Conservation (phyloP, 306 rosid species). For the Vigna trinervia region DNA sequence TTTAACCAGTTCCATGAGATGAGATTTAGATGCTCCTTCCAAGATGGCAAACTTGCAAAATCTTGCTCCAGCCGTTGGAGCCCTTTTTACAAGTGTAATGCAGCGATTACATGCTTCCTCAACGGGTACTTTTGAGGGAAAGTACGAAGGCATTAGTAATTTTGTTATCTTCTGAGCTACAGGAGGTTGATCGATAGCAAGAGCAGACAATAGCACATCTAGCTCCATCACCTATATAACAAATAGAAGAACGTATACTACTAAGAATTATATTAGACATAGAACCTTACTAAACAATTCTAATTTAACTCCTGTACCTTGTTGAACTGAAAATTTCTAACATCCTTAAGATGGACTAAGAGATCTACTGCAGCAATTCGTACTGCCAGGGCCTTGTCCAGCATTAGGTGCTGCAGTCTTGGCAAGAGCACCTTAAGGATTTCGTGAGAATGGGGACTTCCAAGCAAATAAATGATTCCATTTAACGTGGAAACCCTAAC, state of each 20-base stretch:
- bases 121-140: slow-evolving; percentile 70
- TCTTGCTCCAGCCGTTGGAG: slow-evolving; percentile 91
- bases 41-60: slow-evolving; percentile 72
- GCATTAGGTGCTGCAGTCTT: slow-evolving; percentile 77
- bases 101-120: slow-evolving; percentile 94
- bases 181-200: slow-evolving; percentile 73
- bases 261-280: slow-evolving; percentile 34
- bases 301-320: slow-evolving; percentile 55
- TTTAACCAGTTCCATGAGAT: slow-evolving; percentile 71
- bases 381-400: slow-evolving; percentile 62
- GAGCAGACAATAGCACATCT: slow-evolving; percentile 66
- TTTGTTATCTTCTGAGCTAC: slow-evolving; percentile 84
- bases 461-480: slow-evolving; percentile 80
- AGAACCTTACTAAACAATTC: slow-evolving; percentile 6
- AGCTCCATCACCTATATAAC: slow-evolving; percentile 70
- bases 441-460: slow-evolving; percentile 86
- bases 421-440: slow-evolving; percentile 88
- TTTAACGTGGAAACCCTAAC: slow-evolving; percentile 82
- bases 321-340: slow-evolving; percentile 79
- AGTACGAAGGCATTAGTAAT: slow-evolving; percentile 83
- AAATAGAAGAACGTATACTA: slow-evolving; percentile 22
- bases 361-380: slow-evolving; percentile 74
- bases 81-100: slow-evolving; percentile 73
- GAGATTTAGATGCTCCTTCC: slow-evolving; percentile 77
- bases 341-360: slow-evolving; percentile 68